Percentiles rank a stretch among this genome's conserved stretches.
phyloP scores from a whole-genome alignment of 805 yeast species.

The Ogataea pini region DNA sequence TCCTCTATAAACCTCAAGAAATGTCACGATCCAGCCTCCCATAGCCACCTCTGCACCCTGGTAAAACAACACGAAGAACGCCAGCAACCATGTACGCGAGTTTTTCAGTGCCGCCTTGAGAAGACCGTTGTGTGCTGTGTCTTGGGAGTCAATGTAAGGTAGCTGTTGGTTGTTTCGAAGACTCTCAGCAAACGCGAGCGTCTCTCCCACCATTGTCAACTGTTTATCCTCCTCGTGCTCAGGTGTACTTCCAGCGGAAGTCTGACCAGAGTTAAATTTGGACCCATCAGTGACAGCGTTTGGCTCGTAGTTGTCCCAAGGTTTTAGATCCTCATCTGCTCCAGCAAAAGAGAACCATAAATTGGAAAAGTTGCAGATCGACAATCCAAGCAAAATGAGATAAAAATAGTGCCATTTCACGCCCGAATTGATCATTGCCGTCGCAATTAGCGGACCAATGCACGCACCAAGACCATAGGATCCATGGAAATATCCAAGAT shows the following conservation, averaged over 20 bases:
- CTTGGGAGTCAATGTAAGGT: conserved; percentile 21
- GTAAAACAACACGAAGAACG: conserved; percentile 58
- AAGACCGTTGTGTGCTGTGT: conserved; percentile 29
- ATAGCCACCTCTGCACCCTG: conserved; percentile 70
- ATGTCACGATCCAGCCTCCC: conserved; percentile 74
- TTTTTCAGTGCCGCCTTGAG: conserved; percentile 42
- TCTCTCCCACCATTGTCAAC: conserved; percentile 25
- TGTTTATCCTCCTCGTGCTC: conserved; percentile 14
- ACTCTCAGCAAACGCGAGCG: conserved; percentile 18
- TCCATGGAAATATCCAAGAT: conserved; percentile 67
- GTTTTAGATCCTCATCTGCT: conserved; percentile 47
- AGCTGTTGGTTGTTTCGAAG: conserved; percentile 11
- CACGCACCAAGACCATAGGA: conserved; percentile 74
- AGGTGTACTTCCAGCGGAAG: conserved; percentile 7
- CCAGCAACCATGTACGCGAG: conserved; percentile 46
- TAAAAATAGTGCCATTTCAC: conserved; percentile 56
- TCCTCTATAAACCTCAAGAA: conserved; percentile 53
- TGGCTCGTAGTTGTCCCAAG: conserved; percentile 35
- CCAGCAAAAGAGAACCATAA: conserved; percentile 47
- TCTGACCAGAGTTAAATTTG: not conserved
- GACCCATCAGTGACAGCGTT: conserved; percentile 1
- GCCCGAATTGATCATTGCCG: conserved; percentile 51
- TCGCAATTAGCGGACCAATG: conserved; percentile 63
- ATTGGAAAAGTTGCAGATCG: conserved; percentile 37
- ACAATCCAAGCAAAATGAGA: conserved; percentile 46